A percentile compares a stretch with the other conserved stretches of the same genome.
These are phyloP conservation scores for Agrocybe praecox DNA, from an alignment of 768 basidiomycete genomes.

Conservation along the genomic window DNA sequence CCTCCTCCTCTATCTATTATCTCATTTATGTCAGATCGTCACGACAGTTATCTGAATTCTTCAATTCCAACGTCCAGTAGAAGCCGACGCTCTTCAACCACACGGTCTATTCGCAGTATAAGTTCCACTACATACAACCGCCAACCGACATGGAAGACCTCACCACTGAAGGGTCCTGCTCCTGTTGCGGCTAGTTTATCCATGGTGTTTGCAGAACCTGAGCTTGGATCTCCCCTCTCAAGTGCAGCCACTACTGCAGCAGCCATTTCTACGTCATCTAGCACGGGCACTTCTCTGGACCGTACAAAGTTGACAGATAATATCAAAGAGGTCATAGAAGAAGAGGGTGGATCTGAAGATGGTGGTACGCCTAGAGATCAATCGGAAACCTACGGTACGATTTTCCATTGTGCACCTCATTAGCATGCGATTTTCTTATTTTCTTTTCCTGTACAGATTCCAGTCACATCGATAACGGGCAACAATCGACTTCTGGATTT, in stretches of 20 bases:
- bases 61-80: not conserved
- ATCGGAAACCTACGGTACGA: not conserved
- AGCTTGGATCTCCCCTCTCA: constrained; percentile 1
- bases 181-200: constrained; percentile 2
- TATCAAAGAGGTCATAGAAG: not conserved
- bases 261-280: not conserved
- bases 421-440: not conserved
- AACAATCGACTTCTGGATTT: not conserved
- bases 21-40: not conserved
- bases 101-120: not conserved
- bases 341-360: not conserved
- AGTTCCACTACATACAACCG: not conserved
- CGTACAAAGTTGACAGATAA: not conserved
- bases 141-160: constrained; percentile 1
- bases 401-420: not conserved
- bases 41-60: not conserved
- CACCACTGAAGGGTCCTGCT: not conserved
- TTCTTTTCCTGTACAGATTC: not conserved
- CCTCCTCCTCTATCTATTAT: not conserved
- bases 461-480: not conserved
- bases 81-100: constrained; percentile 4
- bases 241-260: not conserved
- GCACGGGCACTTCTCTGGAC: not conserved
- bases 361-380: not conserved
- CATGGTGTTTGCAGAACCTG: constrained; percentile 13